A percentile compares a stretch with the other conserved stretches of the same genome.
Evolutionary conservation across 805 yeast species (phyloP).

Genomic region (Metschnikowia orientalis): DNA sequence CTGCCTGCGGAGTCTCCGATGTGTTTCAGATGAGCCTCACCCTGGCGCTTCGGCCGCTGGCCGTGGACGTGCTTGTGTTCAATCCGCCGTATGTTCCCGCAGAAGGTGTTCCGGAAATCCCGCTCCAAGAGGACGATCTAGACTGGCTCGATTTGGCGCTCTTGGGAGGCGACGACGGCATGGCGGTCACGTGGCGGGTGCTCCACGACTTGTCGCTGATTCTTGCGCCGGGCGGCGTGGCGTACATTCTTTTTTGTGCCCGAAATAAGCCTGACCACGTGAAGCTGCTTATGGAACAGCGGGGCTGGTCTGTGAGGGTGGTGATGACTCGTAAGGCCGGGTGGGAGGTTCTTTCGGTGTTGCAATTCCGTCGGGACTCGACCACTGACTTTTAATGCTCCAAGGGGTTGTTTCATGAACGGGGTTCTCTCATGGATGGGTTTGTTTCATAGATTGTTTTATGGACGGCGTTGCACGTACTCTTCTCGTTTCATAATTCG

Average conservation of each 20-base stretch:
- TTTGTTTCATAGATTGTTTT: too few species aligned
- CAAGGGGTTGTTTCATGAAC: too few species aligned
- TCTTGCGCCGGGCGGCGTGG: conserved; percentile 61
- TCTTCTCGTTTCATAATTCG: too few species aligned
- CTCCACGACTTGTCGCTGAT: conserved; percentile 50
- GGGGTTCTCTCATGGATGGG: too few species aligned
- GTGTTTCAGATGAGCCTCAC: conserved; percentile 55
- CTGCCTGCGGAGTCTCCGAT: conserved; percentile 15
- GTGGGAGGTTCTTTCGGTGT: conserved; percentile 86
- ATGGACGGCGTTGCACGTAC: too few species aligned
- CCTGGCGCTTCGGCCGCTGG: conserved; percentile 38
- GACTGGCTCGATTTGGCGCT: conserved; percentile 88
- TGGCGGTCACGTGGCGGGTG: conserved; percentile 73
- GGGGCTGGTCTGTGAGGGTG: conserved; percentile 51
- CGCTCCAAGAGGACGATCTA: conserved; percentile 41
- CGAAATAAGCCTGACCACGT: conserved; percentile 75
- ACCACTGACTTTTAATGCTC: too few species aligned
- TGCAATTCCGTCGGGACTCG: conserved; percentile 52
- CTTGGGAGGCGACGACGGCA: conserved; percentile 86
- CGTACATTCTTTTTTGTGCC: conserved; percentile 88
- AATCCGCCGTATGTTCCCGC: conserved; percentile 98
- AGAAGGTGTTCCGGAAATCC: conserved; percentile 61
- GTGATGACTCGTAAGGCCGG: conserved; percentile 79
- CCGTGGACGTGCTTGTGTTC: conserved; percentile 73
- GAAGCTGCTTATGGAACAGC: conserved; percentile 39